A percentile compares a stretch with the other conserved stretches of the same genome.
These are phyloP conservation scores for Fusarium sp. DNA, from an alignment of 2,329 filamentous ascomycete species.

Conservation along the genomic window DNA sequence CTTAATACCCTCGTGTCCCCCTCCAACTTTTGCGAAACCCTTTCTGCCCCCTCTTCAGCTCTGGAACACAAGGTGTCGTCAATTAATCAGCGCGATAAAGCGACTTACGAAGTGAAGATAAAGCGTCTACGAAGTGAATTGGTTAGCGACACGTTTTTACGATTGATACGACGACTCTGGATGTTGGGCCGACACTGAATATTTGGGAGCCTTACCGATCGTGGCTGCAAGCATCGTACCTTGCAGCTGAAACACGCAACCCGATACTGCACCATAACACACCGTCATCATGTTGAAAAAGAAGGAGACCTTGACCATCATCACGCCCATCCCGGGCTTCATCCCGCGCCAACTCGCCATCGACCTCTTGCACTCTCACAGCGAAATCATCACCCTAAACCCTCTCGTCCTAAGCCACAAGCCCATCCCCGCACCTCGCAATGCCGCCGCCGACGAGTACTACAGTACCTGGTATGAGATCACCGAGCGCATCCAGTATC, in stretches of 20 bases:
- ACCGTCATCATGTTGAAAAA: slow-evolving; percentile 64
- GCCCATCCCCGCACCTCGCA: slow-evolving; percentile 73
- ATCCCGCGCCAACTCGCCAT: slow-evolving; percentile 78
- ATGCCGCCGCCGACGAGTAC: slow-evolving; percentile 76
- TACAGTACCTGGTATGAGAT: slow-evolving; percentile 82
- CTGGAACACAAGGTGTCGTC: background rate
- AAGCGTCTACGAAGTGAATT: background rate
- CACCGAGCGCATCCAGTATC: slow-evolving; percentile 73
- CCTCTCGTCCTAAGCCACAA: slow-evolving; percentile 74
- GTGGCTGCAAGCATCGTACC: slow-evolving; percentile 12
- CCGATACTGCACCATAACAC: slow-evolving; percentile 3
- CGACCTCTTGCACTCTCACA: slow-evolving; percentile 77
- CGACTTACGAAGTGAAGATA: background rate
- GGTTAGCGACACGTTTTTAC: slow-evolving; percentile 6
- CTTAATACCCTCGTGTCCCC: slow-evolving; percentile 8
- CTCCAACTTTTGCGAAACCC: slow-evolving; percentile 1
- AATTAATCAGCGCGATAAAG: slow-evolving; percentile 14
- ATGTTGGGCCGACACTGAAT: slow-evolving; percentile 3
- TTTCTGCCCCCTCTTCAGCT: slow-evolving; percentile 1
- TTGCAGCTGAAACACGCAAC: slow-evolving; percentile 34
- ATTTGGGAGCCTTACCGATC: slow-evolving; percentile 2
- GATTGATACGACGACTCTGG: background rate
- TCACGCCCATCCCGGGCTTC: slow-evolving; percentile 76
- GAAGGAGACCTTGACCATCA: slow-evolving; percentile 74
- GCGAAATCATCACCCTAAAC: slow-evolving; percentile 77